Evolutionary conservation across 2,329 filamentous ascomycete species (phyloP), one percentile per base, ranked within the genome.

Genomic region (Penicillium sp.): DNA sequence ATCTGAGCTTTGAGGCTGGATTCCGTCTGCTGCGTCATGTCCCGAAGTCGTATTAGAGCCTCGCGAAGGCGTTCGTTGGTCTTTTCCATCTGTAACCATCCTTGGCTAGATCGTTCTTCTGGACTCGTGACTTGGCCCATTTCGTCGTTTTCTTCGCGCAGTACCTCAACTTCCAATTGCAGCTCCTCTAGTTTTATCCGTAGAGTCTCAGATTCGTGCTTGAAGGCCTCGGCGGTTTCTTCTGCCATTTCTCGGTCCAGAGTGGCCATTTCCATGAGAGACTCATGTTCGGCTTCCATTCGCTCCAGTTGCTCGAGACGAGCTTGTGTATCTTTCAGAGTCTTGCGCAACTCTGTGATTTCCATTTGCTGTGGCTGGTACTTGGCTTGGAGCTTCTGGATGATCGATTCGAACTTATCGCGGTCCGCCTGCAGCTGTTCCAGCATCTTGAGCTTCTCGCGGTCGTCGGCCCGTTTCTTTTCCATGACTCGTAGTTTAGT

Each of bases 171-270:
- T 73, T 99, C 94, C 10, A 97, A 81, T 68, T 95, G 88, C 7
- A 96, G 81, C 74, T 98, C 93, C 73, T 98, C 93, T 1, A 87
- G 78, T 70, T 88, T 92, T 59, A 85, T 79, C 69, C 91, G 91
- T 55, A 96, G 75, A 2, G 86, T 84, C 39, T 96, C 90, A 25
- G 96, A 80, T 71, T 99, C 93, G 1, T 86, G 84, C 73, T 92
- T 95, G 53, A 90, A 82, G 17, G 89, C 87, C 66, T 98, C 95
- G 0, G 91, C 89, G 45, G 88, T 92, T 76, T 97, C 94, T 75
- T 99, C 93, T 0, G 95, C 95, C 90, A 98, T 96, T 75, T 99
- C 94, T 47, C 91, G 87, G 73, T 99, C 95, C 28, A 99, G 81
- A 0, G 91, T 89, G 6, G 92, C 92, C 76, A 95, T 86, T 76